Evolutionary conservation across 2,329 filamentous ascomycete species (phyloP), one percentile per base, ranked within the genome.

Genomic region (Alternaria triticimaculans): DNA sequence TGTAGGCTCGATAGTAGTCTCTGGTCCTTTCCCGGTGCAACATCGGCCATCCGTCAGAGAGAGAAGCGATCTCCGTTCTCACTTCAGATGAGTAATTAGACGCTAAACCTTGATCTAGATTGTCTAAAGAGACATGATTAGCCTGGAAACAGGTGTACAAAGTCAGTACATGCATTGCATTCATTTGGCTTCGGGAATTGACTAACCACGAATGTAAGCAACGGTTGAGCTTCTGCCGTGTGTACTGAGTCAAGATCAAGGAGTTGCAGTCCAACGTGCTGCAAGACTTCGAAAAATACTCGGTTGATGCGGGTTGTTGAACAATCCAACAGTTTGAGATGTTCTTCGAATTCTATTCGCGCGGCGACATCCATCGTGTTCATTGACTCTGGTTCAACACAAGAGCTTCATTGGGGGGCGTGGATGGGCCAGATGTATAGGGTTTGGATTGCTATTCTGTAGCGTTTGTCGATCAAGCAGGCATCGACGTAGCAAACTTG

Each of bases 361-460:
- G 33, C 33, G 33, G 33, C 15, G 33, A n/a, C 0, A 37, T 37
- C 33, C 33, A 37, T 37, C 33, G 33, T 37, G 33, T 37, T 37
- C 33, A 2, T 37, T 2, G 33, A 37, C 33, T 37, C 1, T 37
- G 33, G 33, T n/a, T 1, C 33, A 37, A 2, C 33, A 37, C 33
- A 0, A n/a, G 1, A 37, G 14, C 0, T 37, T 37, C 7, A 37
- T 2, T n/a, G 33, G 3, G 1, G 1, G 0, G 33, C 33, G 33
- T 37, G 15, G 1, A 37, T 2, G 33, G 15, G 33, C 0, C 33
- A 37, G 33, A 37, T 37, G 33, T 37, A 37, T 37, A n/a, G 4
- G 33, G 33, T 37, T 0, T 37, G 33, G 33, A n/a, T 37, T 37
- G 33, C 33, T 37, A n/a, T n/a, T 37, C 33, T 37, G 33, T 37